Base-by-base conservation (phyloP, 768 basidiomycete genomes). In the Calocybe gangraenosa region DNA sequence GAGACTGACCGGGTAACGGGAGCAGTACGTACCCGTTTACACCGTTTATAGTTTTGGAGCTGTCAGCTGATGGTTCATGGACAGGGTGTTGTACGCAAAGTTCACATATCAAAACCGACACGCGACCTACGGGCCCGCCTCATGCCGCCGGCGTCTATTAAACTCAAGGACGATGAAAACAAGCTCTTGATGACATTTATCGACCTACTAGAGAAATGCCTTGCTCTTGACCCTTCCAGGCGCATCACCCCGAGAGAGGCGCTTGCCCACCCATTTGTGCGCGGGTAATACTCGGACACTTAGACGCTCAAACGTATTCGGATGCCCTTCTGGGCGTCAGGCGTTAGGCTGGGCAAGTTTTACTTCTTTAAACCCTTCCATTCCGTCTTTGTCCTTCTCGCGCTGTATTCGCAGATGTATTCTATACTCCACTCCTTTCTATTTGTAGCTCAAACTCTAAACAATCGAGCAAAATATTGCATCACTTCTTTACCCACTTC, bases 201-300 rank as follows among this genome's bases (percentile, higher is more conserved):
- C 39, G 94, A 98, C 62, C 64, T 98, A 36, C 64, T 99, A 46
- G 94, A 98, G 58, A 93, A 86, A 66, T 95, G 94, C 62, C 72
- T 96, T 20, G 71, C 79, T 17, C 74, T 99, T 13, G 95, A 98
- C 60, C 88, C 94, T 2, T 74, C 80, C 33, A 81, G 91, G 61
- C 70, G 95, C 57, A 80, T 96, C 23, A 82, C 82, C n/a, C 93
- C 94, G 1, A 82, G 85, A 58, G 95, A 97, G 58, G 93, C 91
- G 3, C 73, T 97, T 32, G 65, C 75, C 7, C 93, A 97, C 65
- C 81, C 90, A 0, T 97, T 95, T 65, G 81, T 97, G 45, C 73
- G 87, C 14, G 72, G 70, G 17, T 71, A 46, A 36, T 3, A 20
- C 18, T 20, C 19, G 34, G 20, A 34, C n/a, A 20, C 38, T 36